phyloP scores from a whole-genome alignment of 371 early-diverging fungal species.

The Chytridium lagenaria region DNA sequence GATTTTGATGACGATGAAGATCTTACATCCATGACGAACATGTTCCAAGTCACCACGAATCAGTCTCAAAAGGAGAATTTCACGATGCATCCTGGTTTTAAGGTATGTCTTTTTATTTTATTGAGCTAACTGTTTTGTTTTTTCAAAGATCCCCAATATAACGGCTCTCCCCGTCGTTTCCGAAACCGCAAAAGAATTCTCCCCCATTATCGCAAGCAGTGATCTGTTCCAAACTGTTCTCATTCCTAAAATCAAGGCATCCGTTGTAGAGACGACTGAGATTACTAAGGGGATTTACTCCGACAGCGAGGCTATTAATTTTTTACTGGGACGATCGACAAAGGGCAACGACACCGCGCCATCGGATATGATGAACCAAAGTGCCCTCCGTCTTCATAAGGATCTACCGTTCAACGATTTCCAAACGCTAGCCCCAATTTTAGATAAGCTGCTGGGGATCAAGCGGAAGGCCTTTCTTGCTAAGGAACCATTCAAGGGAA shows the following conservation, averaged over 20 bases:
- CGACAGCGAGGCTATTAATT: no score
- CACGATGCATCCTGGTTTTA: neutral
- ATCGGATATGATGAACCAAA: no score
- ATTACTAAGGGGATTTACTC: no score
- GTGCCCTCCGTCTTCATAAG: no score
- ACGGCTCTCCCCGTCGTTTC: neutral
- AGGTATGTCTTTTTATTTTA: neutral
- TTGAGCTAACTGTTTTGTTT: neutral
- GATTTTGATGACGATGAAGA: conserved; percentile 15
- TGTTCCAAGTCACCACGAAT: conserved; percentile 6
- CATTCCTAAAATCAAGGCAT: conserved; percentile 4
- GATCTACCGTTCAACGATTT: no score
- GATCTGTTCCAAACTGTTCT: conserved; percentile 3
- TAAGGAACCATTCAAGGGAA: no score
- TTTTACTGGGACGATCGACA: no score
- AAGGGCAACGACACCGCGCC: no score
- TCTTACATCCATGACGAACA: neutral
- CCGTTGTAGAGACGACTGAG: neutral
- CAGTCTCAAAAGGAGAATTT: conserved; percentile 7
- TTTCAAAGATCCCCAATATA: neutral
- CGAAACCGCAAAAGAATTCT: neutral
- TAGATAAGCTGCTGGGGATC: no score
- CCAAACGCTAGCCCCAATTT: no score
- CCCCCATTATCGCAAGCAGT: neutral
- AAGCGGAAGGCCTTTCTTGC: no score